phyloP scores from a whole-genome alignment of 2,329 filamentous ascomycete genomes.

The Cladophialophora exuberans region DNA sequence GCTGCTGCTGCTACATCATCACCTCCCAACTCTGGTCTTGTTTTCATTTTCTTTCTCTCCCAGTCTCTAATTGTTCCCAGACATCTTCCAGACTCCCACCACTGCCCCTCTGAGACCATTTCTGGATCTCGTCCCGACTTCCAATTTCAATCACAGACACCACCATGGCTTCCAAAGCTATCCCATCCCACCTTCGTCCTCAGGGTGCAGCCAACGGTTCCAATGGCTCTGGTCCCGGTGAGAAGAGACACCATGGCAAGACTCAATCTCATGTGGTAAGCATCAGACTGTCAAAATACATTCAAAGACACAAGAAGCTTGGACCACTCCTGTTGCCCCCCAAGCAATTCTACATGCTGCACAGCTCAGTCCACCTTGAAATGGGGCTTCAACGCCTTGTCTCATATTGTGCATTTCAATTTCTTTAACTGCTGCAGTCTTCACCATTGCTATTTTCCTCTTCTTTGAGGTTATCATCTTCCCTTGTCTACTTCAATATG shows the following conservation, averaged over 20 bases:
- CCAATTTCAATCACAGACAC: neutral
- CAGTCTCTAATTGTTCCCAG: neutral
- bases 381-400: constrained; percentile 6
- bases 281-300: constrained; percentile 27
- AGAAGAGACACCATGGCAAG: constrained; percentile 57
- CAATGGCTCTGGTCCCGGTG: constrained; percentile 36
- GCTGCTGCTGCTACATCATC: too few species aligned
- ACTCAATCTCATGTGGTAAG: constrained; percentile 61
- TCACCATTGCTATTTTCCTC: constrained; percentile 1
- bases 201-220: constrained; percentile 54
- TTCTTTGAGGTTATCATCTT: constrained; percentile 9
- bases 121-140: neutral
- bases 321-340: too few species aligned
- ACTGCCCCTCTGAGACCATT: constrained; percentile 6
- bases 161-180: constrained; percentile 74
- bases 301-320: too few species aligned
- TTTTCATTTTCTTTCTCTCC: neutral
- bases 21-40: too few species aligned
- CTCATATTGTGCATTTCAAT: constrained; percentile 14
- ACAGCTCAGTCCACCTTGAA: neutral
- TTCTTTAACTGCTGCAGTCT: neutral
- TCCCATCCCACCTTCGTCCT: constrained; percentile 77
- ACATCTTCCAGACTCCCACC: neutral
- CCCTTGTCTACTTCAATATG: constrained; percentile 21
- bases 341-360: constrained; percentile 4